phyloP scores from a whole-genome alignment of 1,139 yeast species.

The Kluyveromyces sp. region DNA sequence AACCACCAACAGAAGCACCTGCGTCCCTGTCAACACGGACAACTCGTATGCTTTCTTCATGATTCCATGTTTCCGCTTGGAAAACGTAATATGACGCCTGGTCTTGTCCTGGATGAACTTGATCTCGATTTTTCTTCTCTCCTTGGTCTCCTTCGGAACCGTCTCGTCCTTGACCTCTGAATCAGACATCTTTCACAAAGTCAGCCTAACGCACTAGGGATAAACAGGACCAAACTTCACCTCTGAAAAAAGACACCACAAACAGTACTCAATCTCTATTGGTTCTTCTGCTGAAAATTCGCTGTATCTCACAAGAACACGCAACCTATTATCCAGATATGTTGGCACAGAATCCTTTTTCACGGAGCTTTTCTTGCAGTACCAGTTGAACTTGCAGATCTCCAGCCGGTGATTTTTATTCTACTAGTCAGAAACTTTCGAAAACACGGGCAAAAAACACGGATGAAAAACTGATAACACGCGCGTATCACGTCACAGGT shows the following conservation, averaged over 20 bases:
- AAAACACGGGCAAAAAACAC: background rate
- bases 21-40: conserved; percentile 93
- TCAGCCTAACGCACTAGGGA: background rate
- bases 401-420: background rate
- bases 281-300: background rate
- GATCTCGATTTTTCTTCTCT: conserved; percentile 94
- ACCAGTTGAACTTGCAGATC: background rate
- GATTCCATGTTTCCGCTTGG: conserved; percentile 96
- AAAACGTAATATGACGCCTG: conserved; percentile 93
- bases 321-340: background rate
- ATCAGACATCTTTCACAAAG: conserved; percentile 9
- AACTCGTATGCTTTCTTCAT: conserved; percentile 98
- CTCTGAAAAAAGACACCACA: background rate
- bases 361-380: background rate
- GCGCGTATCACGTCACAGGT: background rate
- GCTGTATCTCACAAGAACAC: background rate
- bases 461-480: background rate
- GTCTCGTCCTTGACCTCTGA: conserved; percentile 7
- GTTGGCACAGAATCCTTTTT: background rate
- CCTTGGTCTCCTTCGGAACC: conserved; percentile 32
- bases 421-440: background rate
- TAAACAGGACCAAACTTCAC: background rate
- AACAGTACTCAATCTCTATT: background rate
- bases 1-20: conserved; percentile 85
- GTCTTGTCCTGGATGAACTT: conserved; percentile 96